These are phyloP conservation scores for Apiospora phragmitis DNA, from an alignment of 2,329 filamentous ascomycete genomes.

Conservation along the genomic window DNA sequence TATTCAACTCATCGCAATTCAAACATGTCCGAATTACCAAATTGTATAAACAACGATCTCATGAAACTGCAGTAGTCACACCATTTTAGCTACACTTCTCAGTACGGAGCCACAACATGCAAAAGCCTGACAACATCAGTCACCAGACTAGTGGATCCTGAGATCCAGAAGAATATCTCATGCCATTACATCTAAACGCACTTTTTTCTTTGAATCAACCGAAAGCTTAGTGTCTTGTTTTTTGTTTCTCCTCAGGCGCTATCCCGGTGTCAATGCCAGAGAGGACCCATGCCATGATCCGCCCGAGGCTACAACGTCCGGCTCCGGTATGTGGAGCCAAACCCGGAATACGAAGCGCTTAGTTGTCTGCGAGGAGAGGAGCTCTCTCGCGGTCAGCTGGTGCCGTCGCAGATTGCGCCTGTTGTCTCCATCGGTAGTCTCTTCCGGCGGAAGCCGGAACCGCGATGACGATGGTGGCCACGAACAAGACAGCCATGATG, in stretches of 20 bases:
- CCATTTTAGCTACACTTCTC: not conserved
- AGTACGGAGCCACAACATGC: not conserved
- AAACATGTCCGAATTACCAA: too few relatives aligned
- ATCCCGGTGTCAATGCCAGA: not conserved
- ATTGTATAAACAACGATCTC: not conserved
- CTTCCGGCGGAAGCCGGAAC: constrained; percentile 64
- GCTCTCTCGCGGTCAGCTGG: constrained; percentile 57
- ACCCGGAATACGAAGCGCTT: constrained; percentile 10
- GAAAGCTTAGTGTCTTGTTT: not conserved
- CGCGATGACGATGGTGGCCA: constrained; percentile 65
- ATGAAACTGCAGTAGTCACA: not conserved
- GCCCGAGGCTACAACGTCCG: not conserved
- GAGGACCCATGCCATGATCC: not conserved
- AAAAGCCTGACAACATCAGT: not conserved
- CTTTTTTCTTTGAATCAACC: not conserved
- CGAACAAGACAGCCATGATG: constrained; percentile 75
- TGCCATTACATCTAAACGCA: not conserved
- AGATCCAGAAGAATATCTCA: not conserved
- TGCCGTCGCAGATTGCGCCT: constrained; percentile 37
- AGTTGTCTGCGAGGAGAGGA: constrained; percentile 57
- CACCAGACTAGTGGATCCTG: not conserved
- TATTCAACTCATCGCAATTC: not conserved
- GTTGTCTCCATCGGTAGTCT: constrained; percentile 51
- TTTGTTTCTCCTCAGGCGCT: not conserved
- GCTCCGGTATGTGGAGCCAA: not conserved